Conservation (phyloP, 2,329 filamentous ascomycete genomes). For the Exophiala phaeomuriformis region DNA sequence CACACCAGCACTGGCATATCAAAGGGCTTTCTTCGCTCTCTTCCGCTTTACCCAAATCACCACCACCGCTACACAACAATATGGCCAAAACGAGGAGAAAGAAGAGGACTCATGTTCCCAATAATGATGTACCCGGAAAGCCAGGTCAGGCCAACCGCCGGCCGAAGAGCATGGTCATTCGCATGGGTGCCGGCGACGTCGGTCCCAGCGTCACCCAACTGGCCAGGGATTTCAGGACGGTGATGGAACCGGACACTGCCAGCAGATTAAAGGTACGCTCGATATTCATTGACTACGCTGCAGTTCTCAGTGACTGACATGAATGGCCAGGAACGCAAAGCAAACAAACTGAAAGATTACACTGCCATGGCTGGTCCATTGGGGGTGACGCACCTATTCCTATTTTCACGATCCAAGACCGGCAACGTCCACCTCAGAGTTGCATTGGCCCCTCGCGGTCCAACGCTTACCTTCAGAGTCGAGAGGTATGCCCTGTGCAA, state of each 20-base stretch:
- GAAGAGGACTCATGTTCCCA: slow-evolving; percentile 76
- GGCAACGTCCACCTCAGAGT: slow-evolving; percentile 91
- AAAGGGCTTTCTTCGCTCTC: too few species aligned
- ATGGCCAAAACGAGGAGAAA: slow-evolving; percentile 81
- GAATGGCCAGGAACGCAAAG: slow-evolving; percentile 59
- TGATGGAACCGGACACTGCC: slow-evolving; percentile 95
- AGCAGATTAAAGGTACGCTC: slow-evolving; percentile 62
- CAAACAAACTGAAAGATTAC: slow-evolving; percentile 85
- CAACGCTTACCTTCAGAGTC: slow-evolving; percentile 87
- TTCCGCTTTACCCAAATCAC: not conserved
- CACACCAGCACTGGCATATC: too few species aligned
- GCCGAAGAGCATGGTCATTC: slow-evolving; percentile 97
- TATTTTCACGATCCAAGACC: slow-evolving; percentile 82
- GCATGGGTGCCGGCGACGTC: slow-evolving; percentile 88
- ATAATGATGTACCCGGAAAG: slow-evolving; percentile 54
- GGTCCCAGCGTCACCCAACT: slow-evolving; percentile 86
- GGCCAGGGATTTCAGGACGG: slow-evolving; percentile 78
- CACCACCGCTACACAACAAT: not conserved
- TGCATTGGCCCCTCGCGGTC: slow-evolving; percentile 78
- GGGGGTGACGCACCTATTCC: slow-evolving; percentile 82
- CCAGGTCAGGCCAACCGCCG: slow-evolving; percentile 57
- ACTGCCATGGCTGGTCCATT: slow-evolving; percentile 91
- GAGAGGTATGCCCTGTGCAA: slow-evolving; percentile 92
- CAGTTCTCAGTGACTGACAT: slow-evolving; percentile 1
- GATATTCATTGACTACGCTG: not conserved